Evolutionary conservation across 2,329 filamentous ascomycete species (phyloP).

Genomic region (Penicillium sp.): DNA sequence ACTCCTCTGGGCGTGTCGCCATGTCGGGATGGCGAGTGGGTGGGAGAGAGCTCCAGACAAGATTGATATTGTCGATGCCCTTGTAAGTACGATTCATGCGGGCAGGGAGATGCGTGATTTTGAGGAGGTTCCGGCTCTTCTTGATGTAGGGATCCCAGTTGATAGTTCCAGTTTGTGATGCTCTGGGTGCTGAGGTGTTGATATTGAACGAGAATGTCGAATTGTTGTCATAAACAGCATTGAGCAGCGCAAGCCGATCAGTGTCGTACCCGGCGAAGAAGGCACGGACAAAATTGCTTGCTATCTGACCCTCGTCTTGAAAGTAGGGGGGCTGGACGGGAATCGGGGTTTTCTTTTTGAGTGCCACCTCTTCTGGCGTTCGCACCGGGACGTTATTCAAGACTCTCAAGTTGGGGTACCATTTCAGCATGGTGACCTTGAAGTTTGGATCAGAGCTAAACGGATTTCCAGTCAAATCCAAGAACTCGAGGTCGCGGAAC

Average conservation of each 20-base stretch:
- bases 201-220: slow-evolving; percentile 72
- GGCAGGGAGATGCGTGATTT: slow-evolving; percentile 56
- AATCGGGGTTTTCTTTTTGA: slow-evolving; percentile 54
- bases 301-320: slow-evolving; percentile 66
- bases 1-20: slow-evolving; percentile 60
- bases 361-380: slow-evolving; percentile 62
- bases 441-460: slow-evolving; percentile 59
- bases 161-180: slow-evolving; percentile 44
- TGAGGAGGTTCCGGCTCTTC: slow-evolving; percentile 69
- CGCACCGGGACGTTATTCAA: slow-evolving; percentile 71
- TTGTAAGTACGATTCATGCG: slow-evolving; percentile 61
- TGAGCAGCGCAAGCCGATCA: slow-evolving; percentile 58
- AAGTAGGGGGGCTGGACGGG: slow-evolving; percentile 62
- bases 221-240: slow-evolving; percentile 66
- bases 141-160: slow-evolving; percentile 69
- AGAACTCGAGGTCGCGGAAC: slow-evolving; percentile 70
- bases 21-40: slow-evolving; percentile 69
- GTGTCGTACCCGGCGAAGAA: slow-evolving; percentile 71
- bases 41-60: slow-evolving; percentile 65
- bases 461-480: slow-evolving; percentile 73
- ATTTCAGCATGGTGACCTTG: slow-evolving; percentile 63
- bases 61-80: slow-evolving; percentile 59
- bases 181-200: slow-evolving; percentile 56
- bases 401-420: slow-evolving; percentile 74
- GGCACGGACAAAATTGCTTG: slow-evolving; percentile 66